Percentiles rank a stretch among this genome's conserved stretches.
Evolutionary conservation across 2,329 filamentous ascomycete species (phyloP).

Genomic region (Gaeumannomyces tritici): DNA sequence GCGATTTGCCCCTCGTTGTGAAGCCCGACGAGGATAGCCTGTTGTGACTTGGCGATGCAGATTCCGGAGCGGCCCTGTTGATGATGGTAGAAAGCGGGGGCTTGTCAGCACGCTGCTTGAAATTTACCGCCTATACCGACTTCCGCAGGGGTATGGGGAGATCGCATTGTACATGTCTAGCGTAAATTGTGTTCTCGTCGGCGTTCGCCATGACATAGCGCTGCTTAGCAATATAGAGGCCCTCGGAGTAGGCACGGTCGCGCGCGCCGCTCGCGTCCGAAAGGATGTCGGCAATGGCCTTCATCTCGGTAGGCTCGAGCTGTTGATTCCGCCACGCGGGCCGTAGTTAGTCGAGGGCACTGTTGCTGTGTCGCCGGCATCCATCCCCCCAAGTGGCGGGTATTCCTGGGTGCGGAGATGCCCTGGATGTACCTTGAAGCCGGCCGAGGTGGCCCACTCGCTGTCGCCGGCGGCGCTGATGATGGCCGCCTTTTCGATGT

Average conservation of each 20-base stretch:
- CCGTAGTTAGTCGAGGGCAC: slow-evolving; percentile 15
- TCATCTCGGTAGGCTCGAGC: slow-evolving; percentile 50
- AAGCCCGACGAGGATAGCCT: slow-evolving; percentile 83
- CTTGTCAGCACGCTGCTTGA: too few species aligned
- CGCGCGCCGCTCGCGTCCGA: slow-evolving; percentile 32
- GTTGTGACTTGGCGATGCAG: slow-evolving; percentile 74
- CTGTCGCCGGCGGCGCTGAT: slow-evolving; percentile 73
- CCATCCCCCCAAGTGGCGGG: too few species aligned
- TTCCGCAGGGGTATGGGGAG: too few species aligned
- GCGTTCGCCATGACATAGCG: slow-evolving; percentile 71
- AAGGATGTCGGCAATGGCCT: slow-evolving; percentile 45
- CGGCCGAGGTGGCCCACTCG: slow-evolving; percentile 62
- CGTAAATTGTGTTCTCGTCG: slow-evolving; percentile 73
- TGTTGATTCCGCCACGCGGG: slow-evolving; percentile 17
- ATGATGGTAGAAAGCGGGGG: not conserved
- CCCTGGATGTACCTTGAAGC: slow-evolving; percentile 57
- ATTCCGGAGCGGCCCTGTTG: slow-evolving; percentile 65
- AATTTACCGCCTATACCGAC: too few species aligned
- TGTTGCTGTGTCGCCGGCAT: not conserved
- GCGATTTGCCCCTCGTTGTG: slow-evolving; percentile 67
- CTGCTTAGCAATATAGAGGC: slow-evolving; percentile 65
- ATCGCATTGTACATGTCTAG: slow-evolving; percentile 62
- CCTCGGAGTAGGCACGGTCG: slow-evolving; percentile 60
- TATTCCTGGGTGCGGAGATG: not conserved
- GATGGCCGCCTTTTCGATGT: slow-evolving; percentile 78